Conservation (phyloP, 805 yeast genomes). For the Ogataea ganodermae region DNA sequence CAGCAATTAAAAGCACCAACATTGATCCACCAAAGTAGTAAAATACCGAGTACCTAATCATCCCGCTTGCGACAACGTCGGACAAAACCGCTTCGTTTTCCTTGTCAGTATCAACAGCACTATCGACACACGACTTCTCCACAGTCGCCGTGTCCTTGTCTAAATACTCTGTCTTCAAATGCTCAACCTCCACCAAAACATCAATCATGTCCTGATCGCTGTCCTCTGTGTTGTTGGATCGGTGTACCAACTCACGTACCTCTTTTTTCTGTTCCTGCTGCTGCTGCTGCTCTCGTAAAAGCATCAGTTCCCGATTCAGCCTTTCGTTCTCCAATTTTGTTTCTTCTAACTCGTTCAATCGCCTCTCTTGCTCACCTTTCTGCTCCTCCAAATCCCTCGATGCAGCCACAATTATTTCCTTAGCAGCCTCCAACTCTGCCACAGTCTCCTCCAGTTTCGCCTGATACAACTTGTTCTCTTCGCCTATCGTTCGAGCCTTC, state of each 20-base stretch:
- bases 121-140: constrained; percentile 3
- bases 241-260: background rate
- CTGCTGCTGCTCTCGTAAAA: background rate
- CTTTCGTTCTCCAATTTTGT: constrained; percentile 3
- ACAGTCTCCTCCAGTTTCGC: constrained; percentile 1
- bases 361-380: constrained; percentile 9
- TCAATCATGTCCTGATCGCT: background rate
- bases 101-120: constrained; percentile 3
- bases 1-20: background rate
- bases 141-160: constrained; percentile 5
- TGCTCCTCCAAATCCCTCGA: constrained; percentile 11
- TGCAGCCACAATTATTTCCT: background rate
- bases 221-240: constrained; percentile 1
- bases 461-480: constrained; percentile 13
- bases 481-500: constrained; percentile 11
- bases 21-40: background rate
- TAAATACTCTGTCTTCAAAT: background rate
- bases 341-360: constrained; percentile 3
- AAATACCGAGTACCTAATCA: background rate
- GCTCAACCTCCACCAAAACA: constrained; percentile 2
- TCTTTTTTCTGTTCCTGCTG: background rate
- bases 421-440: constrained; percentile 9
- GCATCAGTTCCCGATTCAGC: background rate
- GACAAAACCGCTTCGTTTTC: background rate
- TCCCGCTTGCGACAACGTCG: background rate